Base-by-base conservation (phyloP, 140 eudicot species). In the Anethum foeniculum region DNA sequence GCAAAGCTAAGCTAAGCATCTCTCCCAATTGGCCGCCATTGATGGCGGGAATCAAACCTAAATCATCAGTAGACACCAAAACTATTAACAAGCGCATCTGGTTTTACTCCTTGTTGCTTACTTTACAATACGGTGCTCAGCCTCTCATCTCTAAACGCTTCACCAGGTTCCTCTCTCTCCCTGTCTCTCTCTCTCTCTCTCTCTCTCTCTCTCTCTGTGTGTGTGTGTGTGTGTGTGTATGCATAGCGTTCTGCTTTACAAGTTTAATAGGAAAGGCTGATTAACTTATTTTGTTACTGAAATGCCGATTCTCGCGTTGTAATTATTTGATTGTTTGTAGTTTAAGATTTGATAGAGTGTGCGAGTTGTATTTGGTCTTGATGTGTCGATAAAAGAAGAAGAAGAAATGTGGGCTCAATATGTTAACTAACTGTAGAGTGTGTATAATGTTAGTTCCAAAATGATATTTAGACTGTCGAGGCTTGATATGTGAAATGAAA, bases 121-220 rank as follows among this genome's bases (percentile, higher is more conserved):
- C 98, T 71, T 80, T 96, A 38, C 99, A 93, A 78, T 96, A 96
- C 77, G 99, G 99, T 51, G 96, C 92, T 82, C 99, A 96, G 75
- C 99, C 99, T 72, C 85, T 96, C 72, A 96, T 96, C 86, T 91
- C 99, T 88, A 96, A 93, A 69, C 94, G 99, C 60, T 96, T 86
- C 92, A 85, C 82, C 87, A 87, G 99, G 98, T 86, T 28, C 23
- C 8, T 47, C 41, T 25, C 56, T 13, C 30, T 52, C 32, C 79
- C 79, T 56, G 23, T 39, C n/a, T n/a, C 10, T 76, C 58, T 19
- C 69, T 77, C 3, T 41, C 2, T 5, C 34, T 68, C 41, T 68
- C 27, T 60, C 30, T n/a, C 41, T 38, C 46, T 19, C 18, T 25
- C 34, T 25, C 30, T 25, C 30, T 8, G 13, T 10, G 5, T 62